Evolutionary conservation across 768 basidiomycete species (phyloP).

Genomic region (Podaxis carcinomalis): DNA sequence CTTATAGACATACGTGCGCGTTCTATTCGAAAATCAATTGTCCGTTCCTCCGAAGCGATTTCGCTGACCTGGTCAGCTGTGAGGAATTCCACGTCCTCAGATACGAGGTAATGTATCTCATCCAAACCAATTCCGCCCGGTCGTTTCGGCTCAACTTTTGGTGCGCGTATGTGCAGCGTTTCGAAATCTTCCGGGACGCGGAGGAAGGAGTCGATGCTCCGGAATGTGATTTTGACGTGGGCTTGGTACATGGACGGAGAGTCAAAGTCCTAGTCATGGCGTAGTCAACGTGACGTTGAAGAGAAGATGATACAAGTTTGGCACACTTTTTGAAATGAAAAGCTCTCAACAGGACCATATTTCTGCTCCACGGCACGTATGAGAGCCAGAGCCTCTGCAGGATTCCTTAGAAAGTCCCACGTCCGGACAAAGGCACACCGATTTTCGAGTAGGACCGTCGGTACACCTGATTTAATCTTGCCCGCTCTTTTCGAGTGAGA

Average conservation of each 20-base stretch:
- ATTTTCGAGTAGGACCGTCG: slow-evolving; percentile 1
- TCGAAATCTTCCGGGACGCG: slow-evolving; percentile 27
- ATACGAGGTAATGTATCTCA: slow-evolving; percentile 25
- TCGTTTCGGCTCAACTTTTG: slow-evolving; percentile 15
- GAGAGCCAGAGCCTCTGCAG: slow-evolving; percentile 47
- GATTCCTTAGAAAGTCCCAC: slow-evolving; percentile 36
- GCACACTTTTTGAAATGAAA: slow-evolving; percentile 36
- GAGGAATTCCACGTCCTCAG: slow-evolving; percentile 10
- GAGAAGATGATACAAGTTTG: not conserved
- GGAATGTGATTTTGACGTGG: slow-evolving; percentile 41
- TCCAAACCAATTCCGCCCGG: slow-evolving; percentile 32
- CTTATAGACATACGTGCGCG: slow-evolving; percentile 13
- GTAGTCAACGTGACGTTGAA: not conserved
- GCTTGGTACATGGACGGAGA: slow-evolving; percentile 37
- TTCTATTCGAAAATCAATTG: slow-evolving; percentile 12
- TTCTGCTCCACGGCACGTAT: slow-evolving; percentile 52
- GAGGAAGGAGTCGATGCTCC: slow-evolving; percentile 34
- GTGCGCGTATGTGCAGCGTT: slow-evolving; percentile 23
- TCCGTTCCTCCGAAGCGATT: slow-evolving; percentile 10
- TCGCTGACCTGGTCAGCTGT: slow-evolving; percentile 8
- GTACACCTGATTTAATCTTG: not conserved
- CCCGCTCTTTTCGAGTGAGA: not conserved
- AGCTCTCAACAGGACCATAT: slow-evolving; percentile 46
- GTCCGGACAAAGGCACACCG: slow-evolving; percentile 33
- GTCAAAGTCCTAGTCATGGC: slow-evolving; percentile 41